Percentiles rank a stretch among this genome's conserved stretches.
These are phyloP conservation scores for Chytridium lagenaria DNA, from an alignment of 371 early-diverging fungal genomes.

Conservation along the genomic window DNA sequence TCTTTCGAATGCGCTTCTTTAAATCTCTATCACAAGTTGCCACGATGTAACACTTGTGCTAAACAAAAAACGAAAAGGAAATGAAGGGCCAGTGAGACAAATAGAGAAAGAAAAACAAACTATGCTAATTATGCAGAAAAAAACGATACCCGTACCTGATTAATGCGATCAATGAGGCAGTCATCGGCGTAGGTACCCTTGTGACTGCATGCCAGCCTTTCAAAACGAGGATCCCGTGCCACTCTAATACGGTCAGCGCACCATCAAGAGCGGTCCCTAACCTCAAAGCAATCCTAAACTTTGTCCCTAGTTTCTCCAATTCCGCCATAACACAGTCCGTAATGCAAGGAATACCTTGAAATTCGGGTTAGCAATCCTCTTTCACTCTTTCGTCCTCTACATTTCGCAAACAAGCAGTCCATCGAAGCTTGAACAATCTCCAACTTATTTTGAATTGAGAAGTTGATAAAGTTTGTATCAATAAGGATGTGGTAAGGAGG, in stretches of 20 bases:
- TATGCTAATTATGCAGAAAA: too few species aligned
- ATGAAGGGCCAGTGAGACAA: too few species aligned
- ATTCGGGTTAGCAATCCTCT: too few species aligned
- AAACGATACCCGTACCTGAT: conserved; percentile 75
- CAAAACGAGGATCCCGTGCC: conserved; percentile 95
- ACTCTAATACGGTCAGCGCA: conserved; percentile 58
- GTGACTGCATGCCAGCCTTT: conserved; percentile 96
- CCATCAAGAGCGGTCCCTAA: conserved; percentile 37
- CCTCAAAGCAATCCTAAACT: conserved; percentile 95
- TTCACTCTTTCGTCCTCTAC: too few species aligned
- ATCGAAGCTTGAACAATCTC: conserved; percentile 97
- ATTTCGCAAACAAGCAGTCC: conserved; percentile 98
- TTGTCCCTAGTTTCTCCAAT: conserved; percentile 98
- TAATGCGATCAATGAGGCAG: conserved; percentile 96
- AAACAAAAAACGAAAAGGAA: not conserved
- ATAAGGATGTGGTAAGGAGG: conserved; percentile 99
- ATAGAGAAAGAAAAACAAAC: too few species aligned
- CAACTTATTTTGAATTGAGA: conserved; percentile 98
- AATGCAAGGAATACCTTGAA: conserved; percentile 86
- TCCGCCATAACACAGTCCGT: conserved; percentile 99
- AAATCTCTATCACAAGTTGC: conserved; percentile 99
- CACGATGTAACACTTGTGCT: conserved; percentile 98
- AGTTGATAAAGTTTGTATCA: conserved; percentile 99
- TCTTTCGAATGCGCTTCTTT: conserved; percentile 96
- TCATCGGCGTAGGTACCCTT: conserved; percentile 99